Evolutionary conservation across 306 rosid species (phyloP), one percentile per base, ranked within the genome.

Genomic region (Datisca glomerata): DNA sequence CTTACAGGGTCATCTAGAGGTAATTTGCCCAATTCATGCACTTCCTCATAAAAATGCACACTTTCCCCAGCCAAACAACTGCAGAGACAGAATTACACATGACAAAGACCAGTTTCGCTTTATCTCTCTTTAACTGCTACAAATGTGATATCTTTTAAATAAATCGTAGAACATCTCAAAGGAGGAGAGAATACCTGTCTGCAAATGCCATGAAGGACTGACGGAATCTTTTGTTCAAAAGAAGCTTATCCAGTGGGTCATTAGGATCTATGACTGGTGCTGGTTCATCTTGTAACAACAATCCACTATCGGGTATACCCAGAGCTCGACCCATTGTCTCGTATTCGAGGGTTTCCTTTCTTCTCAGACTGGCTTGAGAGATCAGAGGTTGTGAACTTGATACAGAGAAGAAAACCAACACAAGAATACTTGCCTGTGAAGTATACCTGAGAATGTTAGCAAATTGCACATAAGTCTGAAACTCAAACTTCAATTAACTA

Each of bases 1-100:
- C 86, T 59, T 16, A 87, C 93, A 12, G 74, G 67, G 61, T 83
- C 97, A 61, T 67, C 72, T 49, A 61, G 59, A 12, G 93, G 79
- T 63, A 87, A 72, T 72, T 83, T 87, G 38, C 77, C 64, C 35
- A 74, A 93, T 68, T 83, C 97, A 17, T 79, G 74, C 25, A 87
- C 93, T 64, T 87, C 97, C 48, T 87, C 81, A 24, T 67, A 76
- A 64, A 87, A 83, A 72, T 83, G 93, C 53, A 77, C 86, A 48
- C 78, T 83, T 81, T 87, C 97, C 71, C 97, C 97, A 58, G 97
- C 97, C 81, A 87, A 76, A 75, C 91, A 89, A 64, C 98, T 89
- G 91, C 61, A 51, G 40, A 55, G 54, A 41, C 18, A 51, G 60
- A 25, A 43, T 49, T 54, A 46, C 19, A 48, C 9, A 23, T 21